Percentiles rank a stretch among this genome's conserved stretches.
Conservation (phyloP, 768 basidiomycete genomes). For the Boletus insuetus region DNA sequence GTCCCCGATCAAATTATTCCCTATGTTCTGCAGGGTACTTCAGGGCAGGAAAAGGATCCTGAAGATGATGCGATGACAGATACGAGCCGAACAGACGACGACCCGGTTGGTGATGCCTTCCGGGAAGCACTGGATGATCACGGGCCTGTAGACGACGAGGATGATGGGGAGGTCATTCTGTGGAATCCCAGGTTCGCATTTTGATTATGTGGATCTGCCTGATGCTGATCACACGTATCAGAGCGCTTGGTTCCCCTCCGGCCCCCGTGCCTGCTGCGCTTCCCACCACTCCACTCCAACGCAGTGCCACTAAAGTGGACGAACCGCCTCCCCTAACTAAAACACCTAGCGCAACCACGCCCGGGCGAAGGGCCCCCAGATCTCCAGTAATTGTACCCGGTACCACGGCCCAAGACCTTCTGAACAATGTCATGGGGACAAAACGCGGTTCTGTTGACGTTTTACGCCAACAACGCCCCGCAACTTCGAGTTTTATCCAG, state of each 20-base stretch:
- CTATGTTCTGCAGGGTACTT: not conserved
- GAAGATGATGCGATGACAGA: conserved; percentile 68
- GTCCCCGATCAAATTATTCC: conserved; percentile 18
- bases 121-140: conserved; percentile 43
- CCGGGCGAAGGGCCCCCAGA: conserved; percentile 30
- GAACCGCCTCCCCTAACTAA: not conserved
- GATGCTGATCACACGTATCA: conserved; percentile 9
- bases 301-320: conserved; percentile 1
- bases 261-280: conserved; percentile 6
- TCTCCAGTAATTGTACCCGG: conserved; percentile 22
- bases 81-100: conserved; percentile 69
- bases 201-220: not conserved
- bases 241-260: conserved; percentile 20
- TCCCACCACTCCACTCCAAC: conserved; percentile 21
- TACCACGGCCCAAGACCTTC: conserved; percentile 67
- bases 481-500: conserved; percentile 31
- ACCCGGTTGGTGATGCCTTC: conserved; percentile 72
- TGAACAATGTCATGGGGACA: conserved; percentile 41
- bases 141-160: conserved; percentile 38
- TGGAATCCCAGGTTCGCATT: conserved; percentile 61
- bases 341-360: not conserved
- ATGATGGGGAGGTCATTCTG: conserved; percentile 71
- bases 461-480: conserved; percentile 10
- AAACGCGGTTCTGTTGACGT: conserved; percentile 20
- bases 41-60: conserved; percentile 14